Conservation (phyloP, 108 stramenopile species). For the Skeletonema potamos region DNA sequence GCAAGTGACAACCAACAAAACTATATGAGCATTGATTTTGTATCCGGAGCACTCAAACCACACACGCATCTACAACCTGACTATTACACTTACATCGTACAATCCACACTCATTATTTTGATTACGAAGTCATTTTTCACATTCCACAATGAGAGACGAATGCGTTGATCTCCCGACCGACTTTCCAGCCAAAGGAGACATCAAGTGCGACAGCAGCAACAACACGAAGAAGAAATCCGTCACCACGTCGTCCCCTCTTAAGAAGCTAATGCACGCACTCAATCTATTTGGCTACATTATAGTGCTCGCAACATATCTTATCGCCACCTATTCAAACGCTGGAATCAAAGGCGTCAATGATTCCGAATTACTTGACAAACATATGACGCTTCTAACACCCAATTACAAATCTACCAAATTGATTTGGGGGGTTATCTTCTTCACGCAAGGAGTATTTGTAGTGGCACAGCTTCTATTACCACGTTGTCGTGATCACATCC, state of each 20-base stretch:
- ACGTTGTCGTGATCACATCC: constrained; percentile 7
- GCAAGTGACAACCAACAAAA: no score
- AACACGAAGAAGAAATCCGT: not conserved
- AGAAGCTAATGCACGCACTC: constrained; percentile 30
- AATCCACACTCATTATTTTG: no score
- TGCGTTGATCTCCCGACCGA: not conserved
- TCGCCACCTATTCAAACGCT: constrained; percentile 45
- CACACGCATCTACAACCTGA: not conserved
- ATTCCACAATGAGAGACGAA: not conserved
- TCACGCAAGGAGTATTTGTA: constrained; percentile 63
- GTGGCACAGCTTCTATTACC: constrained; percentile 48
- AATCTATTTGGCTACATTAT: constrained; percentile 68
- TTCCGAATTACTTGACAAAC: constrained; percentile 58
- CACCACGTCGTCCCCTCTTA: not conserved
- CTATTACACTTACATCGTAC: not conserved
- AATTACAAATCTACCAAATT: constrained; percentile 55
- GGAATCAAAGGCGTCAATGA: constrained; percentile 45
- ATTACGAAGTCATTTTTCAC: no score
- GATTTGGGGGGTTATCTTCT: constrained; percentile 86
- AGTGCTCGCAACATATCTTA: constrained; percentile 56
- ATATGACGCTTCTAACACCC: constrained; percentile 86
- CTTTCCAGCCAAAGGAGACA: not conserved
- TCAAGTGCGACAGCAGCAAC: no score
- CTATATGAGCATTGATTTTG: no score
- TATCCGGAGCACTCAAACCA: no score